Evolutionary conservation across 768 basidiomycete species (phyloP).

Genomic region (Kwoniella newhampshirensis): DNA sequence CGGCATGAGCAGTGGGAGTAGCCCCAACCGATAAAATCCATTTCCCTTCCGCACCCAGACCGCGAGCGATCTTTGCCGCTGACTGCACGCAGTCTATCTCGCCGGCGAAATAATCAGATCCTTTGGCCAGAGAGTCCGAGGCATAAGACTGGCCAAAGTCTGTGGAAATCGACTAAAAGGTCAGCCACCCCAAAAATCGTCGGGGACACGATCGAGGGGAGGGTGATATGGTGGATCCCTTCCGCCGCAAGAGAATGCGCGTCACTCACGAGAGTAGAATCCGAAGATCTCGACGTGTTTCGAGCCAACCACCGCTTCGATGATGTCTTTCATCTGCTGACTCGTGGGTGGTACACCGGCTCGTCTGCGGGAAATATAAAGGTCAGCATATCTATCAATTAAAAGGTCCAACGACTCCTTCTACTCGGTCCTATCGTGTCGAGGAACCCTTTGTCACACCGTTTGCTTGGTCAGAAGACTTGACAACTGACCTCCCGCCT

Average conservation of each 20-base stretch:
- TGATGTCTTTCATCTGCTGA: slow-evolving; percentile 60
- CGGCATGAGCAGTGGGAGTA: slow-evolving; percentile 83
- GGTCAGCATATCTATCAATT: too few species aligned
- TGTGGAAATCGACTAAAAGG: slow-evolving; percentile 1
- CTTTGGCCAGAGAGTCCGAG: slow-evolving; percentile 67
- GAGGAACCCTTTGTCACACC: too few species aligned
- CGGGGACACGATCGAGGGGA: too few species aligned
- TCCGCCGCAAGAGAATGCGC: too few species aligned
- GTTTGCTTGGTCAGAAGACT: background rate
- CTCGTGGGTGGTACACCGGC: slow-evolving; percentile 66
- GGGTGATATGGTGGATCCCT: too few species aligned
- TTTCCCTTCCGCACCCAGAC: slow-evolving; percentile 56
- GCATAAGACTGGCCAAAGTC: slow-evolving; percentile 61
- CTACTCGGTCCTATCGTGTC: too few species aligned
- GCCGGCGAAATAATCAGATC: slow-evolving; percentile 64
- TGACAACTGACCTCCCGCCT: slow-evolving; percentile 67
- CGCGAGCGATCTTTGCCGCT: slow-evolving; percentile 60
- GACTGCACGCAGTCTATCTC: slow-evolving; percentile 72
- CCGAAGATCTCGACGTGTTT: slow-evolving; percentile 67
- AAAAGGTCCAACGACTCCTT: too few species aligned
- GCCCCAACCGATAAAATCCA: slow-evolving; percentile 79
- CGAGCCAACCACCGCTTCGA: slow-evolving; percentile 61
- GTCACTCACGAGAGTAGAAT: slow-evolving; percentile 72
- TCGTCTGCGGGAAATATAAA: slow-evolving; percentile 61
- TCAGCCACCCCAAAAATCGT: too few species aligned